Conservation (phyloP, 2,329 filamentous ascomycete genomes). For the Pseudocercospora vitis region DNA sequence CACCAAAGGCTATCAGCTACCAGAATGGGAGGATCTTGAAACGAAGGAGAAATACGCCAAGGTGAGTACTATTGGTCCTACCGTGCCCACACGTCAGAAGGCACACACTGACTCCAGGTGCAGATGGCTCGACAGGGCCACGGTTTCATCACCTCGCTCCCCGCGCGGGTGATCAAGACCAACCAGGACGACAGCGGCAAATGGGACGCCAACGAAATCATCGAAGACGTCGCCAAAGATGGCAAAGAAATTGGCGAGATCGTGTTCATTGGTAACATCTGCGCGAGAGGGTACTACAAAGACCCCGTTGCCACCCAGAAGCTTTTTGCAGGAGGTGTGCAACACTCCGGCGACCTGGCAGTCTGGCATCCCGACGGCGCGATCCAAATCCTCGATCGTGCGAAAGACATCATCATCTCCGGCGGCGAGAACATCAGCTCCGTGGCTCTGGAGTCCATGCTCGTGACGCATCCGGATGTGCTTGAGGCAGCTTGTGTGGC, state of each 20-base stretch:
- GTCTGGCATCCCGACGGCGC: conserved; percentile 91
- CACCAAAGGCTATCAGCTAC: conserved; percentile 87
- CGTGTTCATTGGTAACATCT: conserved; percentile 88
- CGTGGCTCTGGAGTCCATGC: conserved; percentile 85
- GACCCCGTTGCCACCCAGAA: conserved; percentile 81
- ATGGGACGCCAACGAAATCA: conserved; percentile 48
- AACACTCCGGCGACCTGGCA: conserved; percentile 88
- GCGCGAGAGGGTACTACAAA: conserved; percentile 87
- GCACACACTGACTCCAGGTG: not conserved
- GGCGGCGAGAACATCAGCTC: conserved; percentile 97
- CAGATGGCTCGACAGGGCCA: conserved; percentile 93
- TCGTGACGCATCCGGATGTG: conserved; percentile 82
- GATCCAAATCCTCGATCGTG: conserved; percentile 86
- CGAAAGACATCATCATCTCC: conserved; percentile 98
- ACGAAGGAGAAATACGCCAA: conserved; percentile 75
- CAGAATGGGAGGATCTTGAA: conserved; percentile 75
- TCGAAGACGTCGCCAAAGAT: conserved; percentile 67
- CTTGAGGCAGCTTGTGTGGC: conserved; percentile 90
- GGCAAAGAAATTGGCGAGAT: conserved; percentile 80
- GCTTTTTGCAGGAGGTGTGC: conserved; percentile 80
- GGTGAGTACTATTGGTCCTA: not conserved
- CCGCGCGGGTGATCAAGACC: conserved; percentile 77
- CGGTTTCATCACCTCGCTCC: conserved; percentile 80
- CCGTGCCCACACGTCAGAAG: not conserved
- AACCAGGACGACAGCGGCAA: conserved; percentile 56